phyloP scores from a whole-genome alignment of 805 yeast genomes.

The Starmerella kuoi region DNA sequence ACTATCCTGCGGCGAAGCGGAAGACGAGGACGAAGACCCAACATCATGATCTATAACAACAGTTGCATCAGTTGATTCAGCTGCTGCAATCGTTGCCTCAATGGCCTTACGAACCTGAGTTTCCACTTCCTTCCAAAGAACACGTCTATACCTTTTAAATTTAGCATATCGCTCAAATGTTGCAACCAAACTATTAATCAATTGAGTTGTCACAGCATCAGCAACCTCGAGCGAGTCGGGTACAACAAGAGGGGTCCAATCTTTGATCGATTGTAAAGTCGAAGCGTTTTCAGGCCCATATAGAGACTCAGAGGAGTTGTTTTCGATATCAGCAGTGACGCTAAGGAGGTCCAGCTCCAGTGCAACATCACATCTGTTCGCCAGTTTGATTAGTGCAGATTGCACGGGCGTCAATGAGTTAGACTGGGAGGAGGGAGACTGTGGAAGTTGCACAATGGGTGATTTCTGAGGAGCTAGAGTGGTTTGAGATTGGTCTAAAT shows the following conservation, averaged over 20 bases:
- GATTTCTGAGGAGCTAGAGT: background rate
- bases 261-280: constrained; percentile 1
- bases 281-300: constrained; percentile 11
- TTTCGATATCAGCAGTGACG: constrained; percentile 4
- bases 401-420: background rate
- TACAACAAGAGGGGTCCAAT: constrained; percentile 2
- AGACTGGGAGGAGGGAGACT: background rate
- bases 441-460: no score
- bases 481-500: background rate
- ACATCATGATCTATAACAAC: constrained; percentile 13
- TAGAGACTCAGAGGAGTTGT: background rate
- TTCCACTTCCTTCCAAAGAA: constrained; percentile 20
- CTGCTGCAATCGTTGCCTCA: constrained; percentile 20
- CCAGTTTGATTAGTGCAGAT: background rate
- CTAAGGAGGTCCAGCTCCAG: constrained; percentile 21
- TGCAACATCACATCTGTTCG: constrained; percentile 14
- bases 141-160: constrained; percentile 13
- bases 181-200: constrained; percentile 8
- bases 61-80: constrained; percentile 16
- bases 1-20: background rate
- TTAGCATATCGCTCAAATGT: constrained; percentile 15
- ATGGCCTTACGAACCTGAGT: constrained; percentile 18
- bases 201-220: constrained; percentile 2
- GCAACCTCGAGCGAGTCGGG: constrained; percentile 6
- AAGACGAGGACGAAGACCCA: background rate